phyloP scores from a whole-genome alignment of 805 yeast genomes.

The Hagleromyces aurorensis region DNA sequence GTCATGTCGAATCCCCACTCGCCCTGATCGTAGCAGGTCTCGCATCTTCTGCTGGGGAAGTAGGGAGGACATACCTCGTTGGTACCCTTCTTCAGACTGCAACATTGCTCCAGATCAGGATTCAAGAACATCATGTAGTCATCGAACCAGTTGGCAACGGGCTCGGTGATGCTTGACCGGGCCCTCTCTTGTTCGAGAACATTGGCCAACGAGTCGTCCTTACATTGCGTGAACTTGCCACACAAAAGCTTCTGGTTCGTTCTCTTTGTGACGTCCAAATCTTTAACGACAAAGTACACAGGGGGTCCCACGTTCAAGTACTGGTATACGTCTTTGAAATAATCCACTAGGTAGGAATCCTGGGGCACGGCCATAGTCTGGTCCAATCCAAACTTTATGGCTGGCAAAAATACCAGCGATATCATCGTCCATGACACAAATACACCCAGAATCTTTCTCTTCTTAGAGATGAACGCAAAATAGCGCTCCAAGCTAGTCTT shows the following conservation, averaged over 20 bases:
- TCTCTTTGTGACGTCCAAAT: slow-evolving; percentile 53
- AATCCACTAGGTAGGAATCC: slow-evolving; percentile 72
- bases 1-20: slow-evolving; percentile 67
- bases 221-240: slow-evolving; percentile 81
- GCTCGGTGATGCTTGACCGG: slow-evolving; percentile 65
- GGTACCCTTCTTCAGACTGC: slow-evolving; percentile 54
- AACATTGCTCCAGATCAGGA: slow-evolving; percentile 81
- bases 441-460: slow-evolving; percentile 41
- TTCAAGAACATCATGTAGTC: slow-evolving; percentile 82
- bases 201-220: slow-evolving; percentile 69
- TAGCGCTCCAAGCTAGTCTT: slow-evolving; percentile 3
- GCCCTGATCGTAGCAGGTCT: slow-evolving; percentile 57
- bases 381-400: slow-evolving; percentile 71
- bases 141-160: slow-evolving; percentile 89
- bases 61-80: slow-evolving; percentile 49
- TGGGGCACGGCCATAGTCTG: slow-evolving; percentile 83
- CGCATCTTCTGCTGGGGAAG: slow-evolving; percentile 65
- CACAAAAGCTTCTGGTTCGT: slow-evolving; percentile 67
- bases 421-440: slow-evolving; percentile 60
- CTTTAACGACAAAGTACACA: slow-evolving; percentile 71
- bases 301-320: slow-evolving; percentile 90
- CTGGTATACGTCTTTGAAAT: slow-evolving; percentile 66
- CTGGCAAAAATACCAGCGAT: slow-evolving; percentile 63
- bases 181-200: slow-evolving; percentile 78
- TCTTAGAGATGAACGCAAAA: slow-evolving; percentile 43